A percentile compares a stretch with the other conserved stretches of the same genome.
Evolutionary conservation across 139 green algal species (phyloP).

Genomic region (Chlorella sp.): DNA sequence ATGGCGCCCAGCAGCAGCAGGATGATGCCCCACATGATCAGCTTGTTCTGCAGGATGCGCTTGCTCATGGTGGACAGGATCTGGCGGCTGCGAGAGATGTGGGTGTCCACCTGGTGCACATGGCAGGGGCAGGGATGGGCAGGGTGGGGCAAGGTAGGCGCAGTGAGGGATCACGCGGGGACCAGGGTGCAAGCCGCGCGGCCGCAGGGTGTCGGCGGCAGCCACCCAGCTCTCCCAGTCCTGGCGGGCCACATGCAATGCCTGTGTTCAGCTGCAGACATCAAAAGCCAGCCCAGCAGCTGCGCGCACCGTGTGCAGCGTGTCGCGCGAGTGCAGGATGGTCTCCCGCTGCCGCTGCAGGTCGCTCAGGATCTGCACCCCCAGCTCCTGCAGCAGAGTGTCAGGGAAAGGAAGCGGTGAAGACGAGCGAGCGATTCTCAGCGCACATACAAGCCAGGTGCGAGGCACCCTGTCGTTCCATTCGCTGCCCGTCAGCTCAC

Average conservation of each 20-base stretch:
- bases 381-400: constrained; percentile 85
- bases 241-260: no score
- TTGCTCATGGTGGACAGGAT: constrained; percentile 88
- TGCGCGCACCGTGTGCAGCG: constrained; percentile 70
- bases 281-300: no score
- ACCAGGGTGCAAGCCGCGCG: no score
- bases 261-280: no score
- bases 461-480: no score
- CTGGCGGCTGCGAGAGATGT: constrained; percentile 86
- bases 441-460: no score
- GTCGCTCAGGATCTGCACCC: constrained; percentile 91
- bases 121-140: no score
- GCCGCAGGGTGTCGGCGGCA: no score
- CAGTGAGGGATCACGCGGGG: no score
- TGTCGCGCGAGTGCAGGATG: constrained; percentile 87
- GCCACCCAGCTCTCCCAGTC: no score
- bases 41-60: constrained; percentile 91
- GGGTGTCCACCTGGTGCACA: constrained; percentile 77
- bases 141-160: no score
- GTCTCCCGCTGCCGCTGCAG: constrained; percentile 94
- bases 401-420: not conserved
- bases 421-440: no score
- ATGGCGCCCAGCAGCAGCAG: constrained; percentile 59
- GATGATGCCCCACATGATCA: constrained; percentile 66
- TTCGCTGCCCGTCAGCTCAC: not conserved